Base-by-base conservation (phyloP, 768 basidiomycete species). In the Mycena amicta region DNA sequence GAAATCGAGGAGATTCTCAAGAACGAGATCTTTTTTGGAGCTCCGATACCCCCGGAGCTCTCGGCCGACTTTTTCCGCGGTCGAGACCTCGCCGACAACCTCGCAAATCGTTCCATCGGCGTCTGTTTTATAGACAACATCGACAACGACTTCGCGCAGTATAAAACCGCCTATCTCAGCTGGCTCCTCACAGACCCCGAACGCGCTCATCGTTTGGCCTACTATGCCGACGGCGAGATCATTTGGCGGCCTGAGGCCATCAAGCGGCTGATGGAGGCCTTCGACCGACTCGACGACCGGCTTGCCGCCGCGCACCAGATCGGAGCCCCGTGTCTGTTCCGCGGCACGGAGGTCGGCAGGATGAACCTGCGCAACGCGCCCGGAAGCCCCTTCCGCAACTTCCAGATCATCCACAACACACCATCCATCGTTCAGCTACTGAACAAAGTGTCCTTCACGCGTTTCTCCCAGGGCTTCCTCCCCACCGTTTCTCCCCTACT, bases 391-490 rank as follows among this genome's bases (percentile, higher is more conserved):
- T 37, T 25, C 43, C 51, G 45, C 25, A 53, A 58, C 45, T 52
- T 58, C 28, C 57, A 58, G 27, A 40, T 58, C 15, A 40, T 58
- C 8, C 52, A 45, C n/a, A 46, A 58, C 45, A 58, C 43, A 4
- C 26, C 50, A 11, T 18, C 51, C 2, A 30, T 53, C 18, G 45
- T 58, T 16, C 47, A 39, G 1, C 26, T 28, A 1, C 43, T 58
- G 23, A 18, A 58, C 52, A 58, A 58, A 26, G 46, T 31, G 1
- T n/a, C 25, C n/a, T 26, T 25, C 33, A 40, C 52, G 11, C 57
- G 26, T 1, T 26, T 58, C 20, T 18, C 33, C 12, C 31, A 45
- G 18, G 6, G n/a, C 1, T 31, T 20, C 28, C 52, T 58, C 26
- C 57, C 57, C 6, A 39, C 57, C 26, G 41, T 39, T 5, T n/a